Evolutionary conservation across 495 filamentous ascomycete species (phyloP), one percentile per base, ranked within the genome.

Genomic region (Letharia columbiana): DNA sequence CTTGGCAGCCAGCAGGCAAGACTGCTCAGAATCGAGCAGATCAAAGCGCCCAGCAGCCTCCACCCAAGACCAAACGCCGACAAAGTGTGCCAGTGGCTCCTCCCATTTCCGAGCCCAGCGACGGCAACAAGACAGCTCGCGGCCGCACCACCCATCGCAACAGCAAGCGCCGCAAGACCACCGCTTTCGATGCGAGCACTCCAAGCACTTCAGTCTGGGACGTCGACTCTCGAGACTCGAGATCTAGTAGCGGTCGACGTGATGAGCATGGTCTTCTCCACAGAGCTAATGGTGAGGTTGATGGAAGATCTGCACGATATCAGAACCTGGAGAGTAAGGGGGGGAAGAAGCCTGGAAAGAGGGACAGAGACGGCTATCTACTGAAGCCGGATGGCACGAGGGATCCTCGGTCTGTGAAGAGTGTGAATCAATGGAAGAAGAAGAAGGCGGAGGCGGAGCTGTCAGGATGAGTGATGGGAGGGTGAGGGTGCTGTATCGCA

Each of bases 101-200:
- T 15, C 20, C 17, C 50, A n/a, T 17, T 17, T 40, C 40, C 2
- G 63, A 15, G 35, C 3, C 20, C 9, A 45, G 44, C 41, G 17
- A n/a, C 37, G 20, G 49, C 20, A 28, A 11, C 28, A 4, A 5
- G 4, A 2, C 31, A 13, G 31, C 41, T 47, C 41, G 31, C 28
- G 23, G 41, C 17, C 56, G 2, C 23, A 20, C 63, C 3, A 2
- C 11, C 50, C 50, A 54, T 11, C 54, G 39, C 17, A 7, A 57
- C 33, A 57, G 33, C n/a, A 60, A 65, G 52, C 63, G 56, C 44
- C 56, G 63, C 41, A 65, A 60, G 33, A 65, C 63, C 18, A 60
- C 63, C 6, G 54, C 63, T 44, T 40, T 49, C 15, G 42, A 39
- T 10, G 42, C 57, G 18, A 33, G 35, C 1, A 37, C 63, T 37